Conservation (phyloP, 345 rosid genomes). For the Durio zibethinus region DNA sequence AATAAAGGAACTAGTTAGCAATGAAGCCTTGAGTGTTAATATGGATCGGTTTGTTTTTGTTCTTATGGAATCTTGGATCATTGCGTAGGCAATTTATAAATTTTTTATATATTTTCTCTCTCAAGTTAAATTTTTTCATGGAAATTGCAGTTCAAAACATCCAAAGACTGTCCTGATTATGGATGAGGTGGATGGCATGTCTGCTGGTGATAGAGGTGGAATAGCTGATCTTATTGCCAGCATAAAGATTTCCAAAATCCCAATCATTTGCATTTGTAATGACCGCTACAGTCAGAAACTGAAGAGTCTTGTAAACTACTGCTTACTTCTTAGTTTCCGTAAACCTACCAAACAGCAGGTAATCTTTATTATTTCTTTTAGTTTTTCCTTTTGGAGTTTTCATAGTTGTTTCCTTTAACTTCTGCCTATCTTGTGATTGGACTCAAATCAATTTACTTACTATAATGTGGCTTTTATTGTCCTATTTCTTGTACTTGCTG, state of each 20-base stretch:
- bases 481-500: neutral
- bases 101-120: neutral
- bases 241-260: conserved; percentile 89
- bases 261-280: conserved; percentile 95
- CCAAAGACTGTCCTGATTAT: conserved; percentile 82
- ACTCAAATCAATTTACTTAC: neutral
- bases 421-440: neutral
- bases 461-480: neutral
- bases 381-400: conserved; percentile 13
- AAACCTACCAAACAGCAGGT: conserved; percentile 99
- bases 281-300: conserved; percentile 97
- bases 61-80: conserved; percentile 8
- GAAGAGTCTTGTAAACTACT: conserved; percentile 88
- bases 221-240: conserved; percentile 96
- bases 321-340: conserved; percentile 73
- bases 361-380: conserved; percentile 10
- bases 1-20: conserved; percentile 91
- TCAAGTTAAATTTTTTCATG: conserved; percentile 11
- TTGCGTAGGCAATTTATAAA: neutral
- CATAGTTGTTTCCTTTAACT: neutral
- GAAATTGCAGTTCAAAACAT: conserved; percentile 58
- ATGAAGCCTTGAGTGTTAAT: conserved; percentile 59
- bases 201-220: conserved; percentile 99
- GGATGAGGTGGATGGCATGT: conserved; percentile 99
- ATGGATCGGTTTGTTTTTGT: conserved; percentile 52